Conservation (phyloP, 805 yeast genomes). For the Wickerhamiella bombiphila region DNA sequence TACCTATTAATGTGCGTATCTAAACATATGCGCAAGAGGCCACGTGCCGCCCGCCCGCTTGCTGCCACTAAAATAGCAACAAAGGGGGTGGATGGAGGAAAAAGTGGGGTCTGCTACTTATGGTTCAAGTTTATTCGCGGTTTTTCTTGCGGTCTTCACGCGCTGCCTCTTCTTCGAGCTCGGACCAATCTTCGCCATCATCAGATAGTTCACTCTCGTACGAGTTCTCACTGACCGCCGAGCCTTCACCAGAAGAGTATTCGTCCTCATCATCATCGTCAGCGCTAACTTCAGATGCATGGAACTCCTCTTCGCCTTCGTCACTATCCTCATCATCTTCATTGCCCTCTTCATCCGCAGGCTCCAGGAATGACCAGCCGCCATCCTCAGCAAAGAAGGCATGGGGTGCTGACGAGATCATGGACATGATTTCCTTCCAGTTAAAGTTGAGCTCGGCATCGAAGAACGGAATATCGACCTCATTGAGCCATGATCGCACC, state of each 20-base stretch:
- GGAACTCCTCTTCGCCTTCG: constrained; percentile 24
- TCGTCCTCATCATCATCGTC: constrained; percentile 23
- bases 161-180: constrained; percentile 41
- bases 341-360: constrained; percentile 44
- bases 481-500: constrained; percentile 93
- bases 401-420: constrained; percentile 81
- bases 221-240: neutral
- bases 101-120: too few relatives aligned
- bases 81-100: too few relatives aligned
- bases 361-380: constrained; percentile 90
- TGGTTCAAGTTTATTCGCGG: too few relatives aligned
- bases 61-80: too few relatives aligned
- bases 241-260: constrained; percentile 13
- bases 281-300: constrained; percentile 12
- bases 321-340: constrained; percentile 50
- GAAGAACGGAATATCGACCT: constrained; percentile 87
- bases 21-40: too few relatives aligned
- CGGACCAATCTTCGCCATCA: constrained; percentile 41
- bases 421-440: constrained; percentile 93
- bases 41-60: too few relatives aligned
- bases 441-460: constrained; percentile 93
- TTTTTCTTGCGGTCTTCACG: constrained; percentile 19
- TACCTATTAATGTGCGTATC: too few relatives aligned
- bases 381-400: constrained; percentile 78
- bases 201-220: constrained; percentile 19